Conservation (phyloP, 148 eudicot species). For the Spergularia marina region DNA sequence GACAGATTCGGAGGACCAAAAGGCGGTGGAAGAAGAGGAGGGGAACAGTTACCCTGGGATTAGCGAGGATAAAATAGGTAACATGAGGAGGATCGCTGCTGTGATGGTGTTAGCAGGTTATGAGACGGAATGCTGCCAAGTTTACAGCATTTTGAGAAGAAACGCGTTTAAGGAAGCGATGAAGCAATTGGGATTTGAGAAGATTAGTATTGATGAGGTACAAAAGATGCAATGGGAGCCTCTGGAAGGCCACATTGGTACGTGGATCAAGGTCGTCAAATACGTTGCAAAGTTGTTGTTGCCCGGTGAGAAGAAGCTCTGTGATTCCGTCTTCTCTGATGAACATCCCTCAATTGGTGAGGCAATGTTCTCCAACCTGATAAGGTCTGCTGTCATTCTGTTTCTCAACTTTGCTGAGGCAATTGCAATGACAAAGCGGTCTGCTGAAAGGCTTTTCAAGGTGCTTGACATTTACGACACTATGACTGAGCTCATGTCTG, state of each 20-base stretch:
- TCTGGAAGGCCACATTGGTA: slow-evolving; percentile 32
- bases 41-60: slow-evolving; percentile 28
- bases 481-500: slow-evolving; percentile 34
- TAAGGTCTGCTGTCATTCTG: slow-evolving; percentile 41
- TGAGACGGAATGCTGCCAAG: slow-evolving; percentile 40
- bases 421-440: slow-evolving; percentile 49
- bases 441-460: slow-evolving; percentile 75
- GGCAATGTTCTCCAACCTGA: slow-evolving; percentile 39
- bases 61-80: slow-evolving; percentile 20
- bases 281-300: slow-evolving; percentile 32
- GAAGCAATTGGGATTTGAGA: slow-evolving; percentile 33
- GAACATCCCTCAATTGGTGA: slow-evolving; percentile 26
- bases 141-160: slow-evolving; percentile 28
- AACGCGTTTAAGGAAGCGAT: slow-evolving; percentile 38
- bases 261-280: slow-evolving; percentile 38
- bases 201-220: slow-evolving; percentile 33
- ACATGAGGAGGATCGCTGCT: slow-evolving; percentile 25
- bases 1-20: not conserved
- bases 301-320: slow-evolving; percentile 34
- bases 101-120: slow-evolving; percentile 38
- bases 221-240: slow-evolving; percentile 47
- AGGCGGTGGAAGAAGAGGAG: slow-evolving; percentile 8
- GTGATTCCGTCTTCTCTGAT: slow-evolving; percentile 27
- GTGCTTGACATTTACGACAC: slow-evolving; percentile 76
- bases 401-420: slow-evolving; percentile 75